Evolutionary conservation across 441 rosid genomes (phyloP).

Genomic region (Macaranga tanarius): DNA sequence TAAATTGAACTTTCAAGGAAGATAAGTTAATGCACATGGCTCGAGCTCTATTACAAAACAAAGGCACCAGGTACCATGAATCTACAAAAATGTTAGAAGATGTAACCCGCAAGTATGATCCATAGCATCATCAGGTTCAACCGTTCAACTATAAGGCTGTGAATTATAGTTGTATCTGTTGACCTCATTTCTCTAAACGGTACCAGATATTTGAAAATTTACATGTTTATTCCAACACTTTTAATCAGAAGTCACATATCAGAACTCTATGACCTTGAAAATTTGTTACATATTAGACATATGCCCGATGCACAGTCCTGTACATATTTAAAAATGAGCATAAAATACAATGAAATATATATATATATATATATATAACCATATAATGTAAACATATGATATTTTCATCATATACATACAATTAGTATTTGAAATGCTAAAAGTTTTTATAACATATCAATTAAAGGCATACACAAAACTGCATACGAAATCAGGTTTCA

Average conservation of each 20-base stretch:
- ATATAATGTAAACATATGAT: too few species aligned
- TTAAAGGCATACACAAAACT: too few species aligned
- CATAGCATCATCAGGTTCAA: neutral
- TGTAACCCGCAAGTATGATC: neutral
- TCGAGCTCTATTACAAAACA: neutral
- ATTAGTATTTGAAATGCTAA: too few species aligned
- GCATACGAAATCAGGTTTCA: too few species aligned
- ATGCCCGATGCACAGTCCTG: too few species aligned
- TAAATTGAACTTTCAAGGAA: neutral
- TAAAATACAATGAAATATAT: too few species aligned
- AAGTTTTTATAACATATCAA: too few species aligned
- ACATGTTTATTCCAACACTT: neutral
- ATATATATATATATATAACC: too few species aligned
- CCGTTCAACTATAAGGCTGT: neutral
- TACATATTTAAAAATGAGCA: too few species aligned
- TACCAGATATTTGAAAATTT: neutral
- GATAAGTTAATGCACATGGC: neutral
- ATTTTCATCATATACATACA: too few species aligned
- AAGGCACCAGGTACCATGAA: neutral
- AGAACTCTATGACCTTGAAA: neutral
- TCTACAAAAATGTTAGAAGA: neutral
- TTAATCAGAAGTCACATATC: neutral
- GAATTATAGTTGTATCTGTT: neutral
- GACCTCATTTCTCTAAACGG: neutral
- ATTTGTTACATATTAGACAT: too few species aligned